Base-by-base conservation (phyloP, 495 filamentous ascomycete species). In the Hapsidospora chrysogenum region DNA sequence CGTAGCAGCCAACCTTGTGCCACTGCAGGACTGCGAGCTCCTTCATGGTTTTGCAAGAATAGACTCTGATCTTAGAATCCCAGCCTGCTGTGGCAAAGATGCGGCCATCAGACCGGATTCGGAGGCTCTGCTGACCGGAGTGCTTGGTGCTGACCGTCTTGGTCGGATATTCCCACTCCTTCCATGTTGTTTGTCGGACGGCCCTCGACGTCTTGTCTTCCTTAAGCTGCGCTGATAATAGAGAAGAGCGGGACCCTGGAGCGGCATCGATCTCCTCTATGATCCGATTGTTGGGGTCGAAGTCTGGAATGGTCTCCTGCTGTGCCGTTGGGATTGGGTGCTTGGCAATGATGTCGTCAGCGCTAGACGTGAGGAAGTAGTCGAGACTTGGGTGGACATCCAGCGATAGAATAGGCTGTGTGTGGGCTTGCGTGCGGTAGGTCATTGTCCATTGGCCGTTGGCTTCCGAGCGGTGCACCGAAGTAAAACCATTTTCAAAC, bases 21-120 rank as follows among this genome's bases (percentile, higher is more conserved):
- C 92, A 96, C 56, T 92, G 94, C 42, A 96, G 57, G 39, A 96
- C 89, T 3, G 89, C 89, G 2, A 97, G 47, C 56, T 96, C 87
- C 45, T 76, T 79, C 68, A 95, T 68, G 0, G 74, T 79, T 48
- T 78, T 83, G 9, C 68, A 51, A 1, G 78, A 79, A 50, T 95
- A 97, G 6, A 96, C 76, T 13, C 89, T 58, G 0, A 83, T 58
- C 28, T 72, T 69, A 0, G 73, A 66, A 53, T 97, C 89, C 89
- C 89, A 97, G 9, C 89, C 89, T 6, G 84, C 89, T 0, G 89
- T 95, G 9, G 80, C 83, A 47, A 94, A 84, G 5, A 95, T 61
- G 48, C 70, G 78, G 4, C 72, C 80, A 52, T 97, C 89, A 4
- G 67, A 72, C 6, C 89, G 72, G n/a, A 95, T 65, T 6, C 54